Percentiles rank a stretch among this genome's conserved stretches.
phyloP scores from a whole-genome alignment of 2,329 filamentous ascomycete species.

The Leptographium wingfieldii region DNA sequence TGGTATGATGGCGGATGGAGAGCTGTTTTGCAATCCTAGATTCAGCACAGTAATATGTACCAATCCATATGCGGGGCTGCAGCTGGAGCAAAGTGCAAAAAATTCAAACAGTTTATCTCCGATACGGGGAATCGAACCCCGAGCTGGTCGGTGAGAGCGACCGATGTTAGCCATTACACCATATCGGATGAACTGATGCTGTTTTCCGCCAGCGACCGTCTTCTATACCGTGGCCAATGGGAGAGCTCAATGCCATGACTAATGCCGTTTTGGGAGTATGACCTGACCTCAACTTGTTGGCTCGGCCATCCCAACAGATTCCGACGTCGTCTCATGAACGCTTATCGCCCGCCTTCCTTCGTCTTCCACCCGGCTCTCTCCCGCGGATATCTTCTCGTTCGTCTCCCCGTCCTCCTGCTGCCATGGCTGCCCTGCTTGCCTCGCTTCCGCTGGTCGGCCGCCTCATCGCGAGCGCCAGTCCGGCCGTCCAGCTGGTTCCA shows the following conservation, averaged over 20 bases:
- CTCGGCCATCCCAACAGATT: neutral
- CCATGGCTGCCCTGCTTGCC: neutral
- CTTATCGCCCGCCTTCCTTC: too few relatives aligned
- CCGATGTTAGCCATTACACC: neutral
- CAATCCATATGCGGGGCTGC: neutral
- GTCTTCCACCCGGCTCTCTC: neutral
- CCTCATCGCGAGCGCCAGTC: constrained; percentile 15
- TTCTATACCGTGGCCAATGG: neutral
- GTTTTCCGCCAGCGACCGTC: neutral
- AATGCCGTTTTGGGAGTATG: neutral
- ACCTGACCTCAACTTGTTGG: neutral
- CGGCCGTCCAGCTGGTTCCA: constrained; percentile 45
- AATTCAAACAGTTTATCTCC: neutral
- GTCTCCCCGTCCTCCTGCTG: neutral
- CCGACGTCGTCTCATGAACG: neutral
- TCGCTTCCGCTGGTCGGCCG: constrained; percentile 19
- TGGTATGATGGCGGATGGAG: neutral
- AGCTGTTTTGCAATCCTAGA: neutral
- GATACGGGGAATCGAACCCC: neutral
- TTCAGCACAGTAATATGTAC: neutral
- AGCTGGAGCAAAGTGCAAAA: neutral
- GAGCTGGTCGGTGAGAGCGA: neutral
- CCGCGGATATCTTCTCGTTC: neutral
- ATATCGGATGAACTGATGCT: neutral
- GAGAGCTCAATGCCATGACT: neutral